phyloP scores from a whole-genome alignment of 371 early-diverging fungal genomes.

The Apophysomyces ossiformis region DNA sequence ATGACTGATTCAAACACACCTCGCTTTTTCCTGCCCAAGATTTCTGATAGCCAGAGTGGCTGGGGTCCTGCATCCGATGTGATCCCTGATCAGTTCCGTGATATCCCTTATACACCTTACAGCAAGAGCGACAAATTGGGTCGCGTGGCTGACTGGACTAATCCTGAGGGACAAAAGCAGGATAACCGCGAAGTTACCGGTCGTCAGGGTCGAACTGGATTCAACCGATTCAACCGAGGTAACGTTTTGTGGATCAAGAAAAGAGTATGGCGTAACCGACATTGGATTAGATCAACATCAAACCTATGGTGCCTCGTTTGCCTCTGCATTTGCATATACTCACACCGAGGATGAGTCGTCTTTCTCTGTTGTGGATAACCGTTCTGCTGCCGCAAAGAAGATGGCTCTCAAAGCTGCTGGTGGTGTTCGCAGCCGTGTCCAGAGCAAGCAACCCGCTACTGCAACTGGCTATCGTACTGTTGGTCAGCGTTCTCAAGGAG shows the following conservation, averaged over 20 bases:
- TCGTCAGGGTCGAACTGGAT: conserved; percentile 61
- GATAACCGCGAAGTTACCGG: conserved; percentile 59
- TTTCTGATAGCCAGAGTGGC: conserved; percentile 73
- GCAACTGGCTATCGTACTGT: conserved; percentile 40
- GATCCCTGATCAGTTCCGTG: conserved; percentile 69
- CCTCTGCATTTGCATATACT: conserved; percentile 89
- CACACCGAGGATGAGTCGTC: conserved; percentile 93
- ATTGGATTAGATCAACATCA: conserved; percentile 65
- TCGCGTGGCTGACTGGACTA: conserved; percentile 92
- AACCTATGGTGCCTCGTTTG: conserved; percentile 86
- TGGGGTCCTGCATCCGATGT: conserved; percentile 76
- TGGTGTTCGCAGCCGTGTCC: conserved; percentile 42
- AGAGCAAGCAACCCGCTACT: conserved; percentile 32
- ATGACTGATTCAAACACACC: conserved; percentile 32
- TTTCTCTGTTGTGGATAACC: conserved; percentile 95
- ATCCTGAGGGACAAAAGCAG: conserved; percentile 69
- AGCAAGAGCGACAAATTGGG: conserved; percentile 95
- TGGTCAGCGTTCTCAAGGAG: conserved; percentile 53
- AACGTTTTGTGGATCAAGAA: conserved; percentile 12
- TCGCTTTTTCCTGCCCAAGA: conserved; percentile 70
- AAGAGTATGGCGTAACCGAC: neutral
- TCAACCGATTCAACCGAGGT: conserved; percentile 70
- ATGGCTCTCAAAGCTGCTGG: conserved; percentile 63
- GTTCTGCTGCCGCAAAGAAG: conserved; percentile 73
- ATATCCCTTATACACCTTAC: conserved; percentile 96